phyloP scores from a whole-genome alignment of 306 rosid species.

The Prunus kanzakura region DNA sequence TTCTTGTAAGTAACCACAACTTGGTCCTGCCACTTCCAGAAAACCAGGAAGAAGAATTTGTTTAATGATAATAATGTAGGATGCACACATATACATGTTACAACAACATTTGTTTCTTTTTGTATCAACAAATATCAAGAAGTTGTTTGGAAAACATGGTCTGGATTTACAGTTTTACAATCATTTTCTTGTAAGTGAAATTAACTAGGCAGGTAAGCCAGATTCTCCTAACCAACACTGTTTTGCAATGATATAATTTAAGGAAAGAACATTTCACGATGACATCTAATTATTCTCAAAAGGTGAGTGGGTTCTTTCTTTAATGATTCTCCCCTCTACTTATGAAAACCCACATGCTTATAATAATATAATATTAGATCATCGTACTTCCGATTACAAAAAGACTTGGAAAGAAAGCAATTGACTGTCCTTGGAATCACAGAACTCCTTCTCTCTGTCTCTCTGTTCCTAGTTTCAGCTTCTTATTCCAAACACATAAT shows the following conservation, averaged over 20 bases:
- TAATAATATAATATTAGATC: constrained; percentile 21
- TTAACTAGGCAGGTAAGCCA: constrained; percentile 3
- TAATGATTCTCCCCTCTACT: constrained; percentile 9
- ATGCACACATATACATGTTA: not conserved
- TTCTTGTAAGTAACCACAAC: constrained; percentile 2
- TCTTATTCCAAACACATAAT: constrained; percentile 2
- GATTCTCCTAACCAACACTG: constrained; percentile 14
- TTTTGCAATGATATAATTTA: not conserved
- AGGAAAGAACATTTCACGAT: not conserved
- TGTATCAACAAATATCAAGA: not conserved
- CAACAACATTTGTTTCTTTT: not conserved
- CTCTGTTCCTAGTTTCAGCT: constrained; percentile 19
- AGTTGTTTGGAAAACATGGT: not conserved
- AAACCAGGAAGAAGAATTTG: constrained; percentile 9
- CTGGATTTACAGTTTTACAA: constrained; percentile 5
- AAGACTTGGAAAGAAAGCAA: constrained; percentile 34
- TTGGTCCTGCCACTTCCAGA: constrained; percentile 10
- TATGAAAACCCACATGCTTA: constrained; percentile 26
- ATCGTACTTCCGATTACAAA: constrained; percentile 7
- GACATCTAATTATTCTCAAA: not conserved
- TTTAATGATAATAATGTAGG: not conserved
- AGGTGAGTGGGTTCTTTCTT: constrained; percentile 10
- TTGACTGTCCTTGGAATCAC: constrained; percentile 10
- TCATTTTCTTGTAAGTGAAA: constrained; percentile 3
- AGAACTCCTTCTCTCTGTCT: constrained; percentile 4